Conservation (phyloP, 2,329 filamentous ascomycete genomes). For the Paecilomyces variotii region DNA sequence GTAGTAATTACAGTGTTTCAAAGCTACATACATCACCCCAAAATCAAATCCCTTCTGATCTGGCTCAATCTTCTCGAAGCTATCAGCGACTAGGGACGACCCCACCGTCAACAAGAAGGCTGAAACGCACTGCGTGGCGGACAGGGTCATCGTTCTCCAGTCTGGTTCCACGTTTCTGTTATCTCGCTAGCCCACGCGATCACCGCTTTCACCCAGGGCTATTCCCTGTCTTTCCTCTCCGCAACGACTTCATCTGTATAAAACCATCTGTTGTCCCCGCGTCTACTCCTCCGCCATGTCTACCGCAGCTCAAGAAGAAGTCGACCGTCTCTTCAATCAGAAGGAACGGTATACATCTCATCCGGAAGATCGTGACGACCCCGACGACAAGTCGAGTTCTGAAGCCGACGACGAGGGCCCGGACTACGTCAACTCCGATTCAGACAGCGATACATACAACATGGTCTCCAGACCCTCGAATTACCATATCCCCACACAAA, state of each 20-base stretch:
- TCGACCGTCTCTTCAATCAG: conserved; percentile 34
- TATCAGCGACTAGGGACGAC: background rate
- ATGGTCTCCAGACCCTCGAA: conserved; percentile 29
- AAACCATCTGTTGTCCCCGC: conserved; percentile 9
- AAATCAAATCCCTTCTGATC: background rate
- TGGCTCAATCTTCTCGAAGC: background rate
- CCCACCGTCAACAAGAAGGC: background rate
- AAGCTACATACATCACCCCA: background rate
- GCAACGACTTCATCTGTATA: conserved; percentile 1
- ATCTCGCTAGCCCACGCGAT: background rate
- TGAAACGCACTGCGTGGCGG: background rate
- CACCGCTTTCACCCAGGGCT: background rate
- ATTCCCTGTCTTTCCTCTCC: conserved; percentile 2
- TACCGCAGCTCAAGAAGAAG: conserved; percentile 38
- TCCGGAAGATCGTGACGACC: conserved; percentile 34
- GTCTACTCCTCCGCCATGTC: conserved; percentile 28
- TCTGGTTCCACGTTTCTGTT: background rate
- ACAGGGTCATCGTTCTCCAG: background rate
- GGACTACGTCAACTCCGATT: conserved; percentile 9
- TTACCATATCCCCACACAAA: conserved; percentile 38
- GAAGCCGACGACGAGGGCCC: conserved; percentile 24
- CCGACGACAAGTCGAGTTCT: conserved; percentile 20
- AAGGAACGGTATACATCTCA: conserved; percentile 29
- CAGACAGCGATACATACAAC: conserved; percentile 10
- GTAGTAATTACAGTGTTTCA: background rate